These are phyloP conservation scores for Hygrocybe coccinea DNA, from an alignment of 768 basidiomycete species.

Conservation along the genomic window DNA sequence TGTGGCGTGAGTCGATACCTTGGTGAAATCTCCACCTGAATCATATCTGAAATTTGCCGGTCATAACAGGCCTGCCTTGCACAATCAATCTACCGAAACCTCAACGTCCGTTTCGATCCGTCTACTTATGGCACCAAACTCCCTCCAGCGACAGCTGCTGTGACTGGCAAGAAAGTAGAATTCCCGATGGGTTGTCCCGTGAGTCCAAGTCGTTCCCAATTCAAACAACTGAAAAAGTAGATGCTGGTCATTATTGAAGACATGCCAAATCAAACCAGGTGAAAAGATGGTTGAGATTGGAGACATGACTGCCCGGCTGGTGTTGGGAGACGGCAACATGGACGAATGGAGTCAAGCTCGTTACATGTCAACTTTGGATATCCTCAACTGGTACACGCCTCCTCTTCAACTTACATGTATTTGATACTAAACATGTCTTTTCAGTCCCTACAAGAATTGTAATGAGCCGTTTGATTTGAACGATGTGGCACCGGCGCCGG, in stretches of 20 bases:
- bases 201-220: background rate
- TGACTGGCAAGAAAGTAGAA: constrained; percentile 8
- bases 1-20: constrained; percentile 13
- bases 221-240: background rate
- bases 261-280: constrained; percentile 15
- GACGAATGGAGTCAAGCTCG: constrained; percentile 20
- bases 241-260: constrained; percentile 4
- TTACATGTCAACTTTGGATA: constrained; percentile 16
- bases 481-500: constrained; percentile 16
- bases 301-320: constrained; percentile 16
- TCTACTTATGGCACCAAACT: constrained; percentile 13
- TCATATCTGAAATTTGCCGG: background rate
- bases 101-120: constrained; percentile 18
- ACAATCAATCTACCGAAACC: constrained; percentile 13
- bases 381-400: constrained; percentile 16
- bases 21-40: no score
- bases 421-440: background rate
- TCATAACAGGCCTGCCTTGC: constrained; percentile 16
- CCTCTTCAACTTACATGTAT: background rate
- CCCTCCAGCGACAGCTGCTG: background rate
- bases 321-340: constrained; percentile 18
- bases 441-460: constrained; percentile 20
- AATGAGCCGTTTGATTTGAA: constrained; percentile 19
- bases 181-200: constrained; percentile 21
- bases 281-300: constrained; percentile 14